phyloP scores from a whole-genome alignment of 805 yeast genomes.

The Komagataella pseudopastoris region DNA sequence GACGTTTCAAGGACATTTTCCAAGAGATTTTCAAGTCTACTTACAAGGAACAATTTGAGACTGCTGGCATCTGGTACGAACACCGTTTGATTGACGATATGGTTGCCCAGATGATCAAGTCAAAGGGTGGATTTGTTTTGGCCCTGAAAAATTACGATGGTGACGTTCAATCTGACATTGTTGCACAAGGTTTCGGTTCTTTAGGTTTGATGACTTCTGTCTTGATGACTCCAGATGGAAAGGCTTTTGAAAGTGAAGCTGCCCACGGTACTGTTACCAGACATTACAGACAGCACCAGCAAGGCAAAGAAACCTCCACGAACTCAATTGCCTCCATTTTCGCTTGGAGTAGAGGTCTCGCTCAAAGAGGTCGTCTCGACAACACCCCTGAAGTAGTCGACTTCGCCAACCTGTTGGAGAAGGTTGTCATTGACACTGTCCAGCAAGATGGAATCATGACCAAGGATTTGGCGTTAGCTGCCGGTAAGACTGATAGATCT shows the following conservation, averaged over 20 bases:
- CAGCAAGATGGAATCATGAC: constrained; percentile 69
- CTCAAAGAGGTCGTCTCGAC: constrained; percentile 72
- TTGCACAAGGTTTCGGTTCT: constrained; percentile 81
- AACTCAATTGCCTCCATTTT: constrained; percentile 78
- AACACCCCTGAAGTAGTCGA: constrained; percentile 54
- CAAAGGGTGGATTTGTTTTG: constrained; percentile 70
- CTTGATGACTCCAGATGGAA: constrained; percentile 74
- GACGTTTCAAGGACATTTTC: constrained; percentile 72
- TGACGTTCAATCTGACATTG: constrained; percentile 76
- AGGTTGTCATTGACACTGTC: constrained; percentile 60
- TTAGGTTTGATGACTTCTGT: constrained; percentile 78
- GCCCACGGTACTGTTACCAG: constrained; percentile 85
- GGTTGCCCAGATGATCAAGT: constrained; percentile 83
- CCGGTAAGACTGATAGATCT: constrained; percentile 45
- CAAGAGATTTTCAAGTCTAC: constrained; percentile 46
- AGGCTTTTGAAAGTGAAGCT: constrained; percentile 76
- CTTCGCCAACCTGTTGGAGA: constrained; percentile 53
- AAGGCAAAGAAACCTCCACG: constrained; percentile 73
- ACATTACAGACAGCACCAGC: constrained; percentile 72
- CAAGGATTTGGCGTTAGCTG: constrained; percentile 66
- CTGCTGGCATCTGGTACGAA: constrained; percentile 54
- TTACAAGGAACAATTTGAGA: constrained; percentile 45
- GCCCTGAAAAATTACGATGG: constrained; percentile 81
- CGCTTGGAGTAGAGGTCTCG: constrained; percentile 79
- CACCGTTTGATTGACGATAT: constrained; percentile 78